Conservation (phyloP, 495 filamentous ascomycete genomes). For the Tricharina praecox region DNA sequence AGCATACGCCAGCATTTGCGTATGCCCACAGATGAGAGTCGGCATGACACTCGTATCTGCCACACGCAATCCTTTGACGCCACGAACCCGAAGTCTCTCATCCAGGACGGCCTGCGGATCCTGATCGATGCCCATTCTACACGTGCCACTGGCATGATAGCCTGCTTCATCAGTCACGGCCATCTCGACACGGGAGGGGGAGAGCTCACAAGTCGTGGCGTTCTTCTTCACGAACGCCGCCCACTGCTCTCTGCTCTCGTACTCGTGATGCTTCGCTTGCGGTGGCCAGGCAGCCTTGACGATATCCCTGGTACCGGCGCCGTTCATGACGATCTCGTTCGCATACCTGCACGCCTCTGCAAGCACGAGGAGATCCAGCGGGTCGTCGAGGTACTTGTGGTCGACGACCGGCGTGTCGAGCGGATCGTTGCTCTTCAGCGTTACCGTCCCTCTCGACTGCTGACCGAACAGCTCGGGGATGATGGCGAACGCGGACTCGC, state of each 20-base stretch:
- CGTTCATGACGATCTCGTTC: conserved; percentile 39
- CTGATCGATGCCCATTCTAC: conserved; percentile 35
- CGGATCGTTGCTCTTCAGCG: conserved; percentile 28
- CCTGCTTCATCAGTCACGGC: no score
- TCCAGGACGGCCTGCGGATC: conserved; percentile 40
- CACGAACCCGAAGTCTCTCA: conserved; percentile 35
- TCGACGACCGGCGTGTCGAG: conserved; percentile 33
- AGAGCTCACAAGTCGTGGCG: conserved; percentile 1
- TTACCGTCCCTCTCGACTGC: conserved; percentile 29
- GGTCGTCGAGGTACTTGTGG: conserved; percentile 35
- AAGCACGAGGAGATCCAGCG: conserved; percentile 34
- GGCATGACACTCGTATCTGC: conserved; percentile 44
- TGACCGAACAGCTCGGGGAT: conserved; percentile 24
- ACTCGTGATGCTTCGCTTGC: conserved; percentile 30
- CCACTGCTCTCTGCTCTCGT: background rate
- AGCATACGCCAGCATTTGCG: conserved; percentile 43
- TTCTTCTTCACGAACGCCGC: background rate
- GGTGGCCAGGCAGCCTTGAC: conserved; percentile 39
- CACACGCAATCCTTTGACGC: conserved; percentile 37
- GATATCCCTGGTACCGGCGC: conserved; percentile 38
- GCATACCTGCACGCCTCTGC: conserved; percentile 35
- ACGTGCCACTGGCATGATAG: conserved; percentile 39
- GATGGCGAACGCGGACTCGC: conserved; percentile 32
- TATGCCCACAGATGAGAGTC: conserved; percentile 37
- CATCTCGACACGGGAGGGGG: no score